phyloP scores from a whole-genome alignment of 768 basidiomycete genomes.

The Boletus coccyginus region DNA sequence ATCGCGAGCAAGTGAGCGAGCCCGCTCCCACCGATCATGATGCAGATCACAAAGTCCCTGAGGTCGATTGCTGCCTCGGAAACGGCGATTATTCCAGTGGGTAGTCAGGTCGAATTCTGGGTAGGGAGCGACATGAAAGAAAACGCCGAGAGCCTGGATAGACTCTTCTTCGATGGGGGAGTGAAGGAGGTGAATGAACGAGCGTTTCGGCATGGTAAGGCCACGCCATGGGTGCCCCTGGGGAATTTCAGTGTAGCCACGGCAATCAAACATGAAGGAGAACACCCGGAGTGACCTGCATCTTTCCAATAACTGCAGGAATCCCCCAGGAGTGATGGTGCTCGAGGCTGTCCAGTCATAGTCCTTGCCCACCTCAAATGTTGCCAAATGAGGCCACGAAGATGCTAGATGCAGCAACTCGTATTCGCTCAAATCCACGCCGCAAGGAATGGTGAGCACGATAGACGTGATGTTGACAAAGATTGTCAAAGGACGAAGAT shows the following conservation, averaged over 20 bases:
- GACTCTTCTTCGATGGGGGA: conserved; percentile 5
- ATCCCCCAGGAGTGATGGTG: conserved; percentile 9
- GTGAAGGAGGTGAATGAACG: neutral
- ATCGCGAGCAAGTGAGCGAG: no score
- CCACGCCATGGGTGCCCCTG: conserved; percentile 12
- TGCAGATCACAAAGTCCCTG: no score
- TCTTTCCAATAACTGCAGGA: conserved; percentile 10
- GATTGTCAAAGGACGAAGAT: neutral
- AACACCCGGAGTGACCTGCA: conserved; percentile 11
- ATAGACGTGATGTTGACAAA: conserved; percentile 7
- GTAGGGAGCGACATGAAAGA: conserved; percentile 10
- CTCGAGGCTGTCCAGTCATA: conserved; percentile 3
- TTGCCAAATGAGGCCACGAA: conserved; percentile 10
- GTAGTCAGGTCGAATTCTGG: conserved; percentile 1
- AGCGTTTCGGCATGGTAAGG: neutral
- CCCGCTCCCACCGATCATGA: no score
- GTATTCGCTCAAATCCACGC: conserved; percentile 3
- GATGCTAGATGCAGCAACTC: conserved; percentile 12
- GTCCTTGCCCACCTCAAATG: neutral
- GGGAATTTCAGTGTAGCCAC: conserved; percentile 7
- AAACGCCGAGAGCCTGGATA: conserved; percentile 7
- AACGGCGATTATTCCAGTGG: neutral
- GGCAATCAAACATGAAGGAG: conserved; percentile 1
- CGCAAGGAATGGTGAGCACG: neutral
- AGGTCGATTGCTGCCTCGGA: no score